A percentile compares a stretch with the other conserved stretches of the same genome.
These are phyloP conservation scores for Helicocarpus griseus DNA, from an alignment of 2,329 filamentous ascomycete species.

Conservation along the genomic window DNA sequence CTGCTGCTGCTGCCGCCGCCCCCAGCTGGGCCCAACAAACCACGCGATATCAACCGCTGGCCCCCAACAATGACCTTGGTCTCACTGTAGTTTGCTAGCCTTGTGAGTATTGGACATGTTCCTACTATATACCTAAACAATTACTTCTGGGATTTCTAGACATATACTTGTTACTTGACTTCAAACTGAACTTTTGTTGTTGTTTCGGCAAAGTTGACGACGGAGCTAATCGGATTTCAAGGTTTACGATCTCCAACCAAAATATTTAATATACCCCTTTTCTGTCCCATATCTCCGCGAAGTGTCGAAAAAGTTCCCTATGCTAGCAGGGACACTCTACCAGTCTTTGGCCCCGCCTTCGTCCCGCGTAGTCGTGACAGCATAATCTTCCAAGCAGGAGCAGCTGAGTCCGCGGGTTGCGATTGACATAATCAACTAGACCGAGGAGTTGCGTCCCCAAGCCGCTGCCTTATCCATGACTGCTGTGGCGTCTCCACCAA, in stretches of 20 bases:
- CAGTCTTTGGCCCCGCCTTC: constrained; percentile 2
- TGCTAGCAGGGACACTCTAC: constrained; percentile 4
- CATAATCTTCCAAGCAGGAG: neutral
- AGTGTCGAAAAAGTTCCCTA: constrained; percentile 1
- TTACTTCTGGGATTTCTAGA: neutral
- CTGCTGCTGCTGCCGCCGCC: constrained; percentile 6
- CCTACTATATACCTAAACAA: neutral
- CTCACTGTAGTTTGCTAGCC: neutral
- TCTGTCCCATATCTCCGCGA: neutral
- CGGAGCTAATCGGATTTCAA: neutral
- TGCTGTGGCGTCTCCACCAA: constrained; percentile 56
- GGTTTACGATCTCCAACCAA: neutral
- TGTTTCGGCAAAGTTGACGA: neutral
- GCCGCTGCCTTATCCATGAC: constrained; percentile 41
- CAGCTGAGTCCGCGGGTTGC: neutral
- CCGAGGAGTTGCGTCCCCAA: neutral
- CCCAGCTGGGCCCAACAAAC: constrained; percentile 3
- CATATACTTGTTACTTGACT: neutral
- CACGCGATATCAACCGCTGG: neutral
- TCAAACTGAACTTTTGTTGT: neutral
- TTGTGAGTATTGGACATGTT: constrained; percentile 1
- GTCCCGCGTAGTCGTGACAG: constrained; percentile 4
- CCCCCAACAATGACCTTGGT: constrained; percentile 1
- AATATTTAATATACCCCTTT: neutral
- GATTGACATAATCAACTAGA: constrained; percentile 1